Conservation (phyloP, 768 basidiomycete species). For the Gymnopilus dilepis region DNA sequence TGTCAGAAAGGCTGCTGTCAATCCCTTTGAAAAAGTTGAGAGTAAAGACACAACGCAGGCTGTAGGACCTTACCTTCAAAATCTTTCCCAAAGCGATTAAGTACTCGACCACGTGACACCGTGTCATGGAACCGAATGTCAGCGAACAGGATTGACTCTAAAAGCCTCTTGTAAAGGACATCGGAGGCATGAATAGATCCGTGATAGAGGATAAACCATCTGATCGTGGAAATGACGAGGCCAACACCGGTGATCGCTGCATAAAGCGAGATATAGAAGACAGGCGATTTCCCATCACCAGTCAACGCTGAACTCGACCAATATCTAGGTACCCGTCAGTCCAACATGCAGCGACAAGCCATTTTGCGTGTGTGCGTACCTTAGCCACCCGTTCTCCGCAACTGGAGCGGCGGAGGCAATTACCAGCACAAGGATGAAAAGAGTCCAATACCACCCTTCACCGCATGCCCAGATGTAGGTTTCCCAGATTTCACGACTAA, state of each 20-base stretch:
- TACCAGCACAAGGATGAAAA: slow-evolving; percentile 57
- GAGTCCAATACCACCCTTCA: slow-evolving; percentile 60
- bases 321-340: slow-evolving; percentile 32
- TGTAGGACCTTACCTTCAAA: slow-evolving; percentile 73
- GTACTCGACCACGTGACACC: slow-evolving; percentile 78
- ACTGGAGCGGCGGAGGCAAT: slow-evolving; percentile 70
- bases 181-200: slow-evolving; percentile 71
- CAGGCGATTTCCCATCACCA: slow-evolving; percentile 48
- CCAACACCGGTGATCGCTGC: slow-evolving; percentile 53
- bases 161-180: slow-evolving; percentile 68
- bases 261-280: slow-evolving; percentile 76
- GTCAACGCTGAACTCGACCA: slow-evolving; percentile 41
- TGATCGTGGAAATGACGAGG: slow-evolving; percentile 56
- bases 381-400: slow-evolving; percentile 74
- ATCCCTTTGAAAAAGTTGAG: slow-evolving; percentile 51
- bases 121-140: slow-evolving; percentile 94
- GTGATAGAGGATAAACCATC: slow-evolving; percentile 31
- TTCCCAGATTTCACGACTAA: slow-evolving; percentile 68
- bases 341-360: background rate
- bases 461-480: slow-evolving; percentile 44
- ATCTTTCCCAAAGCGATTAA: slow-evolving; percentile 87
- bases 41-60: slow-evolving; percentile 38
- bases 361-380: slow-evolving; percentile 34
- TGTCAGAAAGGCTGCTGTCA: slow-evolving; percentile 82
- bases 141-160: slow-evolving; percentile 85